Base-by-base conservation (phyloP, 2,329 filamentous ascomycete genomes). In the Elsinoe fawcettii region DNA sequence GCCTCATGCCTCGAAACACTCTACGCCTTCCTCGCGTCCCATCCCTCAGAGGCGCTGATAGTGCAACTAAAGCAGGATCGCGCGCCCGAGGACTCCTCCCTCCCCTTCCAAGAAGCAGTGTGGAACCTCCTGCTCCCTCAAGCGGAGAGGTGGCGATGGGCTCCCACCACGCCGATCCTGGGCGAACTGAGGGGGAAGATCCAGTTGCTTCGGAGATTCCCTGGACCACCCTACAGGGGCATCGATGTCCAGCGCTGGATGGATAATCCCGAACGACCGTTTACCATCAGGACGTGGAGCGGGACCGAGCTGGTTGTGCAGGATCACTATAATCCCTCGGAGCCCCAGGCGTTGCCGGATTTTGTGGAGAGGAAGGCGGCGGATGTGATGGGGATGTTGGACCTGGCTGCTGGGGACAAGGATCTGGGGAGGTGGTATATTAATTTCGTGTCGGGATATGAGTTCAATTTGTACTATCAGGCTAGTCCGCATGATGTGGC, bases 291-390 rank as follows among this genome's bases (percentile, higher is more conserved):
- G 39, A 75, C 73, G 3, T 64, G 68, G 14, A 66, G 68, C 16
- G 63, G 66, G 23, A 67, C 72, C 3, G 66, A 67, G 18, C 63
- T 76, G 43, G 73, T 71, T 8, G 67, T 77, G 6, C 75, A 77
- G 66, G 75, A 77, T 64, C 75, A 77, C 65, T 77, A 76, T 71
- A 70, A 69, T 60, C 75, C 72, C 61, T 64, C 70, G 0, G 61
- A 70, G 23, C 67, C 72, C 6, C 67, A 72, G 20, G 60, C 69
- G 5, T 67, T 77, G 14, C 64, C 70, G 1, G 63, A 67, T 2
- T 65, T 77, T n/a, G 66, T 77, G 5, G 60, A 62, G 3, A 68
- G 63, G 54, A 77, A 77, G 66, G 68, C 67, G 56, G 64, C 57
- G 2, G 70, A 69, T 60, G 72, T 77, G 3, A 63, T 66, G 20